A percentile compares a stretch with the other conserved stretches of the same genome.
Conservation (phyloP, 192 early-diverging fungal species). For the Phycomyces blakesleeanus region DNA sequence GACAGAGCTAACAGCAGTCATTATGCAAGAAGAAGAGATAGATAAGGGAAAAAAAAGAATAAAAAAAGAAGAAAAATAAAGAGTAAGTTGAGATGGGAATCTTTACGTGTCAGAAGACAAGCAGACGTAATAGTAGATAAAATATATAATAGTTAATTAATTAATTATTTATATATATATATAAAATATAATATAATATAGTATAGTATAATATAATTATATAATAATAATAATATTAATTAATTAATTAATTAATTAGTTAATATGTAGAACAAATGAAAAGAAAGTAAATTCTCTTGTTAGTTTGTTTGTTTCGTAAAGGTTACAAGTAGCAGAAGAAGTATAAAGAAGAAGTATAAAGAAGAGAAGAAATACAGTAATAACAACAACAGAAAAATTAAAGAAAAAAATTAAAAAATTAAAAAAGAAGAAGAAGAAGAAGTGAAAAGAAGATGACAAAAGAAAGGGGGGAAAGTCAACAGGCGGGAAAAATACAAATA, state of each 20-base stretch:
- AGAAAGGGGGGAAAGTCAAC: not conserved
- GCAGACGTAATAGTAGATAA: not conserved
- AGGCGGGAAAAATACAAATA: not conserved
- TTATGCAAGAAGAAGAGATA: conserved; percentile 15
- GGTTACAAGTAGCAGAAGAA: too few relatives aligned
- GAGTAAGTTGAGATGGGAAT: conserved; percentile 1
- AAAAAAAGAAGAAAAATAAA: not conserved
- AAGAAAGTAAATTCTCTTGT: too few relatives aligned
- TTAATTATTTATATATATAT: not conserved
- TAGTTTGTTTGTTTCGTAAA: too few relatives aligned
- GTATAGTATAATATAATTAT: too few relatives aligned
- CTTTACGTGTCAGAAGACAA: too few relatives aligned
- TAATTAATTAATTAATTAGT: too few relatives aligned
- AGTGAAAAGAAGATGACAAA: not conserved
- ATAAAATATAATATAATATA: too few relatives aligned
- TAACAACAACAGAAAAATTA: too few relatives aligned
- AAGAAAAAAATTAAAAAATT: conserved; percentile 5
- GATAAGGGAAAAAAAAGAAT: conserved; percentile 3
- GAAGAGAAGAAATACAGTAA: too few relatives aligned
- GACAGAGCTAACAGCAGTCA: conserved; percentile 58
- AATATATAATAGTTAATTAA: not conserved
- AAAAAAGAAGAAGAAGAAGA: conserved; percentile 6
- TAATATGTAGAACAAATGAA: too few relatives aligned
- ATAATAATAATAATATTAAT: too few relatives aligned
- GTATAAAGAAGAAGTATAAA: too few relatives aligned